These are phyloP conservation scores for Penicillium sp. DNA, from an alignment of 2,329 filamentous ascomycete species.

Conservation along the genomic window DNA sequence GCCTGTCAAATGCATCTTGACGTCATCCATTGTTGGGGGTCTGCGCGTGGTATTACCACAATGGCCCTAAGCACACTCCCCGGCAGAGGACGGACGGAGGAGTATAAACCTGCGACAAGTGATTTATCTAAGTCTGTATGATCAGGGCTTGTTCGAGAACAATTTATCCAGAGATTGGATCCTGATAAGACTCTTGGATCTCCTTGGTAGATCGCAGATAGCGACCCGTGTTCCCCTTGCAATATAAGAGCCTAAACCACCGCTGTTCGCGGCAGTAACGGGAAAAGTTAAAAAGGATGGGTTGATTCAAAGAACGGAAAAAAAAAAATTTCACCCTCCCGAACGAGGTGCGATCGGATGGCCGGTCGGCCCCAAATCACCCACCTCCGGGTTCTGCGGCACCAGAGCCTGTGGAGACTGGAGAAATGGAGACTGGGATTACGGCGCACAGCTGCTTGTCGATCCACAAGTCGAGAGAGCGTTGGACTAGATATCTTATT, in stretches of 20 bases:
- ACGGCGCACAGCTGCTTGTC: slow-evolving; percentile 26
- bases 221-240: not conserved
- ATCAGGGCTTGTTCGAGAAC: not conserved
- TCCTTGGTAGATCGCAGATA: slow-evolving; percentile 8
- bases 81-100: not conserved
- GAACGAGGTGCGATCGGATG: slow-evolving; percentile 15
- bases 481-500: slow-evolving; percentile 17
- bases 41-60: slow-evolving; percentile 22
- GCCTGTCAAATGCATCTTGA: slow-evolving; percentile 29
- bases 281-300: not conserved
- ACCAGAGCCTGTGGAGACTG: slow-evolving; percentile 19
- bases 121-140: not conserved
- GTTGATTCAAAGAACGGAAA: not conserved
- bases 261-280: not conserved
- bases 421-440: slow-evolving; percentile 1
- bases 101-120: slow-evolving; percentile 6
- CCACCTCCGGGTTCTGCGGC: slow-evolving; percentile 26
- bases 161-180: not conserved
- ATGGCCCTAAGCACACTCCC: not conserved
- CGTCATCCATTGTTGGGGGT: slow-evolving; percentile 22
- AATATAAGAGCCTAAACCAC: not conserved
- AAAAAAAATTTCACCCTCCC: not conserved
- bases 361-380: slow-evolving; percentile 3
- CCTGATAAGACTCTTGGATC: slow-evolving; percentile 13
- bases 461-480: slow-evolving; percentile 19